Base-by-base conservation (phyloP, 306 rosid genomes). In the Corylus avellana region DNA sequence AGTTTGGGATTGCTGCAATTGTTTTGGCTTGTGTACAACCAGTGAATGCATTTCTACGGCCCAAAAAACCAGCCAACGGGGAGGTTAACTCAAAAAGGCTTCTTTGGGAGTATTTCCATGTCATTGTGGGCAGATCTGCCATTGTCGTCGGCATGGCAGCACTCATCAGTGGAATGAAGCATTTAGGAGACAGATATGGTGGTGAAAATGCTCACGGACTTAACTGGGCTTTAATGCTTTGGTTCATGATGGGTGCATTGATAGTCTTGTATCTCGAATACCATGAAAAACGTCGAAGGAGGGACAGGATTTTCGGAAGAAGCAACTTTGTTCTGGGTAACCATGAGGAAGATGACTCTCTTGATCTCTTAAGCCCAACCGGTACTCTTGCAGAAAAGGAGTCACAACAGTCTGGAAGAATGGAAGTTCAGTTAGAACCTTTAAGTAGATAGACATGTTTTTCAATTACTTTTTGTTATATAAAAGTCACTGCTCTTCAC, bases 391-490 rank as follows among this genome's bases (percentile, higher is more conserved):
- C 89, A 66, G 89, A 83, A 75, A 87, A 76, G 77, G 93, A 82
- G 49, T 78, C 86, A 13, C 89, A 81, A 27, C 67, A 84, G 10
- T 91, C 90, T 48, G 86, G 69, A 62, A 88, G 86, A 81, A 86
- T 89, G 97, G 98, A 94, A 88, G 89, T 94, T 84, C 98, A 94
- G 71, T 83, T 94, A 86, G 97, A 92, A 89, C 93, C 98, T 83
- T 79, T 88, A 69, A 88, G 79, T 86, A 83, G 92, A 86, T 89
- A 93, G 89, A 67, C 71, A 77, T 72, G 63, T 49, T 78, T 64
- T 63, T 58, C 32, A 46, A 22, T 53, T 18, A 29, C 64, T 57
- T 78, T 68, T 56, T 72, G 48, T 56, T 68, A 67, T 68, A 67
- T 70, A 62, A 76, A 76, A 81, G 72, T 70, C 55, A 46, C 84